Conservation (phyloP, 2,329 filamentous ascomycete species). For the Fusarium camptoceras region DNA sequence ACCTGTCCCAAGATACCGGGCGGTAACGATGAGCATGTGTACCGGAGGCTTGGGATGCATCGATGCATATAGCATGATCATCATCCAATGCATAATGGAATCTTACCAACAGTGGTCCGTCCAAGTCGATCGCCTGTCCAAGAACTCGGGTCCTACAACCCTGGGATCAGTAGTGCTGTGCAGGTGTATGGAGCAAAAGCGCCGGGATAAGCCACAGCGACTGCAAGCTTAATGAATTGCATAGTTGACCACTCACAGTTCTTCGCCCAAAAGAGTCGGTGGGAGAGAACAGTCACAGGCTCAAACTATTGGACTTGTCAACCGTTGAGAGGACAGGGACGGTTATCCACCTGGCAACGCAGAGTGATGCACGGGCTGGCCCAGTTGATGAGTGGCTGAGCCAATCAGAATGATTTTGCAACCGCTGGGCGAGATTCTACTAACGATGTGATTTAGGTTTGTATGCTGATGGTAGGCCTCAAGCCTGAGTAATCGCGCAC, state of each 20-base stretch:
- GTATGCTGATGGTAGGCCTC: constrained; percentile 31
- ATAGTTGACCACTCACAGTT: constrained; percentile 22
- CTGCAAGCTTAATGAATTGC: constrained; percentile 32
- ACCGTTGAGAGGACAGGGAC: constrained; percentile 6
- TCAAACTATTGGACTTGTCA: neutral
- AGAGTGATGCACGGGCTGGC: constrained; percentile 20
- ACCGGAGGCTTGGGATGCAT: neutral
- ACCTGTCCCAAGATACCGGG: neutral
- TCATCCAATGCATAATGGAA: constrained; percentile 5
- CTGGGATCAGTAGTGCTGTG: neutral
- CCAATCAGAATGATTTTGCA: constrained; percentile 33
- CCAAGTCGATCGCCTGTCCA: constrained; percentile 28
- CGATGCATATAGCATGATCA: constrained; percentile 5
- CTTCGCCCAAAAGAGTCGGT: constrained; percentile 9
- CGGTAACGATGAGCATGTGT: constrained; percentile 13
- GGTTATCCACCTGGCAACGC: constrained; percentile 28
- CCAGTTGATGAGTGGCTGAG: constrained; percentile 3
- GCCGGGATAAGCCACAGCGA: constrained; percentile 8
- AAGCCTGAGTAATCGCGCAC: constrained; percentile 32
- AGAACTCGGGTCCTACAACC: constrained; percentile 15
- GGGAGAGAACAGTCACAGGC: constrained; percentile 1
- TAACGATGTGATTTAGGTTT: constrained; percentile 7
- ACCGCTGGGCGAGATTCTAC: constrained; percentile 15
- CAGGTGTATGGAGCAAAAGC: constrained; percentile 1
- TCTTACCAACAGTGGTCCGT: constrained; percentile 10